Base-by-base conservation (phyloP, 2,329 filamentous ascomycete genomes). In the Cryphonectria parasitica region DNA sequence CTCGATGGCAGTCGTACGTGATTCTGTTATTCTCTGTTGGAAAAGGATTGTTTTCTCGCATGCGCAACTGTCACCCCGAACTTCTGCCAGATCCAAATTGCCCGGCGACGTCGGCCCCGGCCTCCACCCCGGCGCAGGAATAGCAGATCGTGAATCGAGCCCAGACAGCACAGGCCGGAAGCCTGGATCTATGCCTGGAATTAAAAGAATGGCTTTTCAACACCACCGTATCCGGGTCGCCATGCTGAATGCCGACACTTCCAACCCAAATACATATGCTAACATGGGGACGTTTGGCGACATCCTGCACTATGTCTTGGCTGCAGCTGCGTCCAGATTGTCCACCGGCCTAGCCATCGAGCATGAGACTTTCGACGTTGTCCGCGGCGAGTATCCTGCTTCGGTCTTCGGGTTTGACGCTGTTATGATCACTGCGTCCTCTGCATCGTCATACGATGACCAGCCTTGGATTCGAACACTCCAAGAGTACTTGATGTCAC, bases 241-340 rank as follows among this genome's bases (percentile, higher is more conserved):
- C 17, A 69, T 71, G 69, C 66, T 71, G 19, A 71, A 71, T 49
- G 69, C 69, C 52, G 69, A 71, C n/a, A 69, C 66, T 49, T 71
- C 69, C 7, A 45, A 41, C n/a, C 69, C 69, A 3, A 71, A 71
- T 22, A 60, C 58, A 36, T 71, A 71, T 34, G 69, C 69, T 13
- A 4, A 61, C 28, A 60, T 71, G 31, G 69, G 69, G 10, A 71
- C 69, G 0, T 71, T 71, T 34, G 69, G 69, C 25, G 69, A 71
- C 66, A 63, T 71, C 25, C 31, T 71, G 6, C 62, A 71, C 15
- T 52, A 54, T 39, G 67, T 68, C n/a, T 45, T 71, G 43, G n/a
- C 45, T 39, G 31, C 39, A 17, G 69, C 69, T 7, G 69, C 69
- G n/a, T 39, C 31, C 19, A 67, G 66, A 41, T 34, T 22, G 15